phyloP scores from a whole-genome alignment of 2,329 filamentous ascomycete species.

The Aspergillus quadrilineatus region DNA sequence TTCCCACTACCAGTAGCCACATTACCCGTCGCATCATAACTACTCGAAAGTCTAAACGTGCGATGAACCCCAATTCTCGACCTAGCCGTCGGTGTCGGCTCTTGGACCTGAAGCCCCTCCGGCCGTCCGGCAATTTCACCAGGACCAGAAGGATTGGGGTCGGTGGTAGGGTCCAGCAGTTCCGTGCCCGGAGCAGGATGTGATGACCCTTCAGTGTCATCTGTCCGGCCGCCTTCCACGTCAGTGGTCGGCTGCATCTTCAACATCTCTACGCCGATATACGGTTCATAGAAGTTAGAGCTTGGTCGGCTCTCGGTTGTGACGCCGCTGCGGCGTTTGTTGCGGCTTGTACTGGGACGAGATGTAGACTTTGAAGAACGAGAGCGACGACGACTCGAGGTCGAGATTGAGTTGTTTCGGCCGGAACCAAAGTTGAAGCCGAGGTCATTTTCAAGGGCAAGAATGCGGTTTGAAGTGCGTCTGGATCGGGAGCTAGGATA shows the following conservation, averaged over 20 bases:
- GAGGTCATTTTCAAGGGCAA: not conserved
- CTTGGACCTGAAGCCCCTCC: not conserved
- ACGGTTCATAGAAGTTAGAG: not conserved
- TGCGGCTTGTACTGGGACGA: not conserved
- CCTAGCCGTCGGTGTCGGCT: not conserved
- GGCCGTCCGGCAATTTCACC: not conserved
- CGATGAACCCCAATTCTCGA: slow-evolving; percentile 1
- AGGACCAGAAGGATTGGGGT: not conserved
- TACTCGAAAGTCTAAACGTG: not conserved
- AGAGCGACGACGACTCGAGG: not conserved
- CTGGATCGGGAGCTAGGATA: not conserved
- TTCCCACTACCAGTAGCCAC: not conserved
- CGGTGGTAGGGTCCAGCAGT: not conserved
- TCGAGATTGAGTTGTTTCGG: not conserved
- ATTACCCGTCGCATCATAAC: not conserved
- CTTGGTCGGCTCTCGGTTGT: not conserved
- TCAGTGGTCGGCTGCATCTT: not conserved
- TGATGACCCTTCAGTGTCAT: not conserved
- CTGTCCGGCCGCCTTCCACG: not conserved
- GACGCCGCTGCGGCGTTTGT: not conserved
- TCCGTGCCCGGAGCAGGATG: not conserved
- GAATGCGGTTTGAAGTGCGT: not conserved
- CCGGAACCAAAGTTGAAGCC: not conserved
- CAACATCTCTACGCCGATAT: not conserved
- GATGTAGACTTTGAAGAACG: not conserved